Evolutionary conservation across 176 grass and related monocot species (phyloP).

Genomic region (Hordeum marinum): DNA sequence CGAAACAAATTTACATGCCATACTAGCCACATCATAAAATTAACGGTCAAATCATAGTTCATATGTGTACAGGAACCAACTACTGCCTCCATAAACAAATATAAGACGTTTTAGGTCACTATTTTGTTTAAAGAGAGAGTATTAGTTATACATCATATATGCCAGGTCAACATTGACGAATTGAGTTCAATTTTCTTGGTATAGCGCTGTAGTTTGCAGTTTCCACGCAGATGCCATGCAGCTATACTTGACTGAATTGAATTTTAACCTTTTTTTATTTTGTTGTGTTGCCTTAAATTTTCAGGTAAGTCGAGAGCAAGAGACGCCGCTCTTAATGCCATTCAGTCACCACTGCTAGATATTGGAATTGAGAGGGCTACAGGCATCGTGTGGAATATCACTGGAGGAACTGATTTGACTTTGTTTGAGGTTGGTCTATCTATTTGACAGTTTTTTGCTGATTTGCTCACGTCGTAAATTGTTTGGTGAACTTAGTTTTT

Average conservation of each 20-base stretch:
- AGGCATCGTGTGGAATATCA: conserved; percentile 96
- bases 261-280: background rate
- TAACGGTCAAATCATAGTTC: background rate
- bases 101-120: no score
- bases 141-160: background rate
- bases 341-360: conserved; percentile 85
- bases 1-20: background rate
- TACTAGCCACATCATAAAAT: no score
- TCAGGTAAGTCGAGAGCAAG: conserved; percentile 84
- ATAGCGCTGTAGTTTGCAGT: background rate
- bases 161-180: background rate
- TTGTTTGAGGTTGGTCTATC: conserved; percentile 69
- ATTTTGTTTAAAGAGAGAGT: no score
- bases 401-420: conserved; percentile 75
- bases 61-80: background rate
- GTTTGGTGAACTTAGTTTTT: conserved; percentile 1
- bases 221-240: background rate
- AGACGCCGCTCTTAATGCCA: conserved; percentile 91
- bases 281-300: conserved; percentile 10
- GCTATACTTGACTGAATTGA: background rate
- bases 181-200: background rate
- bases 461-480: background rate
- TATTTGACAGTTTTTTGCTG: conserved; percentile 17
- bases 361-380: conserved; percentile 95
- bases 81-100: no score